Percentiles rank a stretch among this genome's conserved stretches.
Evolutionary conservation across 78 protist genomes (phyloP).

Genomic region (Protostelium mycophagum): DNA sequence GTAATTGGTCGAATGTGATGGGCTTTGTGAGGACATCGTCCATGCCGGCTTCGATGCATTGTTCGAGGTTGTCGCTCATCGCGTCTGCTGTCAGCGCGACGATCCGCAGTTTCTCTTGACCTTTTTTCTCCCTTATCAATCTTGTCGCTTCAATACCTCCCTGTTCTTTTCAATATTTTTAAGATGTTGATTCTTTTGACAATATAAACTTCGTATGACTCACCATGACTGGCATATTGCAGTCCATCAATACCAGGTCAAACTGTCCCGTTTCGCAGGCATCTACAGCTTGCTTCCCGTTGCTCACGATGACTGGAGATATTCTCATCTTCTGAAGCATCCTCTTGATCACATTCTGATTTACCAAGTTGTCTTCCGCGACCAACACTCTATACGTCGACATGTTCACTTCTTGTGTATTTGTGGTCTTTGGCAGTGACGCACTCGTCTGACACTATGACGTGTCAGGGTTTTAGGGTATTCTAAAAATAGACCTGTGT

Average conservation of each 20-base stretch:
- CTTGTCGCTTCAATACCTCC: neutral
- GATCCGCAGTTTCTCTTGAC: neutral
- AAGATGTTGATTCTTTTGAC: neutral
- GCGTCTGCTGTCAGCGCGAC: neutral
- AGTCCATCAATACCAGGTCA: neutral
- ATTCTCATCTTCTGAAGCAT: neutral
- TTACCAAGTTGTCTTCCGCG: neutral
- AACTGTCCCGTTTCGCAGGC: neutral
- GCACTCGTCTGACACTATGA: neutral
- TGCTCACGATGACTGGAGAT: neutral
- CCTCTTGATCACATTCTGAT: neutral
- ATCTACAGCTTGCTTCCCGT: neutral
- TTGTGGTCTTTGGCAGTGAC: neutral
- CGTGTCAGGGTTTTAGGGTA: neutral
- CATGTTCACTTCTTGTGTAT: neutral
- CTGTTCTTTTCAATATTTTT: neutral
- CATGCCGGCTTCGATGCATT: neutral
- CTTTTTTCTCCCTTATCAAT: neutral
- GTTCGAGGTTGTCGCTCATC: neutral
- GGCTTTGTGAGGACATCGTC: neutral
- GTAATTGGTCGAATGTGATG: neutral
- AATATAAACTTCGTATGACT: neutral
- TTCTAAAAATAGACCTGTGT: neutral
- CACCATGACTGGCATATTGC: neutral
- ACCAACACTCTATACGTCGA: neutral